Percentiles rank a stretch among this genome's conserved stretches.
Conservation (phyloP, 768 basidiomycete genomes). For the Psilocybe tampanensis region DNA sequence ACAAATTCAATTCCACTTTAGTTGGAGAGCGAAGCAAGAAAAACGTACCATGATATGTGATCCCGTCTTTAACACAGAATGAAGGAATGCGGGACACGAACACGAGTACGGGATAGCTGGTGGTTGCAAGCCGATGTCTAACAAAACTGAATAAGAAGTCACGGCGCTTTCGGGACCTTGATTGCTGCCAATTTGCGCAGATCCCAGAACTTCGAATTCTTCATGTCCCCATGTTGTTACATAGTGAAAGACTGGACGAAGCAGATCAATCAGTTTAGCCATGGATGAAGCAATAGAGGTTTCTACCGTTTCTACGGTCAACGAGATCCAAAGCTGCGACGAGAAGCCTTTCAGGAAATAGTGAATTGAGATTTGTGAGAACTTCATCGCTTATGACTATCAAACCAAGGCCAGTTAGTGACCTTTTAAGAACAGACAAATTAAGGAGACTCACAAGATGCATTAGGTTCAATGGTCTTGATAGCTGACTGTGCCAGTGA, state of each 20-base stretch:
- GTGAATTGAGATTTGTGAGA: constrained; percentile 53
- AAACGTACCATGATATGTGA: constrained; percentile 64
- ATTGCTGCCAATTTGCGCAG: constrained; percentile 44
- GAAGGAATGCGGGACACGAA: constrained; percentile 74
- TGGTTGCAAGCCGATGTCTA: constrained; percentile 37
- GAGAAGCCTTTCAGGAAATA: constrained; percentile 66
- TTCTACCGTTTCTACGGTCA: constrained; percentile 64
- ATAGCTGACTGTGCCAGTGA: neutral
- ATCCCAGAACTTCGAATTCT: constrained; percentile 71
- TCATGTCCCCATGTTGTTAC: constrained; percentile 55
- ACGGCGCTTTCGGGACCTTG: too few species aligned
- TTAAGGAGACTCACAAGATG: neutral
- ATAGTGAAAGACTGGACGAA: constrained; percentile 59
- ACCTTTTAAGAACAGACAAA: neutral
- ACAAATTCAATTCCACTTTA: constrained; percentile 11
- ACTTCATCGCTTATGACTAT: constrained; percentile 41
- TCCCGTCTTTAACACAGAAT: constrained; percentile 59
- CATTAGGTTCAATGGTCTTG: neutral
- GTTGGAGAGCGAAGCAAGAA: neutral
- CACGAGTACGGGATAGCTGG: constrained; percentile 58
- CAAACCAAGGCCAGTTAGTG: neutral
- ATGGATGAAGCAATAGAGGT: neutral
- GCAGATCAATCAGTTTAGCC: neutral
- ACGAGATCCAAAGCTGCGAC: constrained; percentile 78
- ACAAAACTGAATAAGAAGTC: constrained; percentile 50